Percentiles rank a stretch among this genome's conserved stretches.
Evolutionary conservation across 2,329 filamentous ascomycete genomes (phyloP).

Genomic region (Xylaria polymorpha): DNA sequence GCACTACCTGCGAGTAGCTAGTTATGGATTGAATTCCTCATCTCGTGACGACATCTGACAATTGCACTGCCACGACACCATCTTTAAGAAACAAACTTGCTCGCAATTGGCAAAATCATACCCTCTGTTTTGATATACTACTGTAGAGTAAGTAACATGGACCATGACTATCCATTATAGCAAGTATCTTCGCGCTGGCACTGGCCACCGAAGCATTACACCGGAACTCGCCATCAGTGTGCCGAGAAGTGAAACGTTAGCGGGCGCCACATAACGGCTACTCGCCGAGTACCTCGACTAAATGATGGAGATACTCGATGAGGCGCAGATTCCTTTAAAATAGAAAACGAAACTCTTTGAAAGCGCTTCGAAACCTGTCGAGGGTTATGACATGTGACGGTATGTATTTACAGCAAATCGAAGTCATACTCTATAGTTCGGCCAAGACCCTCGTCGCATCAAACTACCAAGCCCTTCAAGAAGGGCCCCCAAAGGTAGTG

Average conservation of each 20-base stretch:
- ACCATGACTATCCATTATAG: neutral
- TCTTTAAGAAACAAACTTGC: neutral
- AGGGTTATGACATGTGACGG: no score
- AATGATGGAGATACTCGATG: no score
- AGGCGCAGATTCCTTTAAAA: no score
- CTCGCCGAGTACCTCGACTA: neutral
- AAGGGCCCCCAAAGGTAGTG: no score
- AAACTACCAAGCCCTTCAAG: no score
- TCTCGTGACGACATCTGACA: neutral
- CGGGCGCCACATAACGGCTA: slow-evolving; percentile 3
- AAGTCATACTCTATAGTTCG: no score
- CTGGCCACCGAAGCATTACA: neutral
- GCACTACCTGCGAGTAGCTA: no score
- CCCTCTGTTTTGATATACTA: neutral
- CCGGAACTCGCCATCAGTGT: neutral
- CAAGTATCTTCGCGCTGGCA: neutral
- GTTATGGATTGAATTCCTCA: neutral
- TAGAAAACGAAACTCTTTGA: no score
- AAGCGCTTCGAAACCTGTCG: no score
- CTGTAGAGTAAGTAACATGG: neutral
- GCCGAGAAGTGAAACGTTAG: slow-evolving; percentile 10
- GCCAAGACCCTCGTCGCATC: no score
- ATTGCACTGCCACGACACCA: neutral
- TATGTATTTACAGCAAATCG: no score
- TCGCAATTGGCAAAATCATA: neutral